Conservation (phyloP, 176 grass and related monocot genomes). For the Pharus latifolius region DNA sequence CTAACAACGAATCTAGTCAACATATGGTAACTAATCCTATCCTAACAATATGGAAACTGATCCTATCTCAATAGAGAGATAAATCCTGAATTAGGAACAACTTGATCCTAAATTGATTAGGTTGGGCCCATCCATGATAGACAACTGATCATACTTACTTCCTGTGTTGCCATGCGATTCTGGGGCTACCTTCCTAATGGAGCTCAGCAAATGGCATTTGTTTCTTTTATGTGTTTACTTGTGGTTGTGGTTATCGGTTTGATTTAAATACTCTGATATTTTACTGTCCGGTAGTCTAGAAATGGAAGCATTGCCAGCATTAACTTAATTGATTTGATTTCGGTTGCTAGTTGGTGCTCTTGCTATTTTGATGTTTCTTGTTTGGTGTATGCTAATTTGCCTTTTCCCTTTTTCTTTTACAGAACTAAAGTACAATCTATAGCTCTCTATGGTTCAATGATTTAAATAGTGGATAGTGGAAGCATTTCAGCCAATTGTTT, state of each 20-base stretch:
- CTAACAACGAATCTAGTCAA: no score
- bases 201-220: not conserved
- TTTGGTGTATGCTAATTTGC: not conserved
- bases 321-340: not conserved
- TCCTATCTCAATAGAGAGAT: no score
- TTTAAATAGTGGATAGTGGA: no score
- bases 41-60: no score
- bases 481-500: no score
- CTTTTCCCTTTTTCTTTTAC: not conserved
- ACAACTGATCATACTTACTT: not conserved
- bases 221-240: not conserved
- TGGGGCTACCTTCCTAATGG: no score
- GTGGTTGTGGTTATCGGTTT: slow-evolving; percentile 1
- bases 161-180: not conserved
- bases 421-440: not conserved
- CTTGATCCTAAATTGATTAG: no score
- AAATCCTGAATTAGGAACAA: no score
- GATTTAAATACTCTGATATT: not conserved
- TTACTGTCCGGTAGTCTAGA: not conserved
- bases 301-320: not conserved
- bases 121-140: not conserved
- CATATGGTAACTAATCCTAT: no score
- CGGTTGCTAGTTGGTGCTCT: not conserved
- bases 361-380: not conserved
- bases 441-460: no score